Evolutionary conservation across 176 grass and related monocot species (phyloP).

Genomic region (Bothriochloa decipiens): DNA sequence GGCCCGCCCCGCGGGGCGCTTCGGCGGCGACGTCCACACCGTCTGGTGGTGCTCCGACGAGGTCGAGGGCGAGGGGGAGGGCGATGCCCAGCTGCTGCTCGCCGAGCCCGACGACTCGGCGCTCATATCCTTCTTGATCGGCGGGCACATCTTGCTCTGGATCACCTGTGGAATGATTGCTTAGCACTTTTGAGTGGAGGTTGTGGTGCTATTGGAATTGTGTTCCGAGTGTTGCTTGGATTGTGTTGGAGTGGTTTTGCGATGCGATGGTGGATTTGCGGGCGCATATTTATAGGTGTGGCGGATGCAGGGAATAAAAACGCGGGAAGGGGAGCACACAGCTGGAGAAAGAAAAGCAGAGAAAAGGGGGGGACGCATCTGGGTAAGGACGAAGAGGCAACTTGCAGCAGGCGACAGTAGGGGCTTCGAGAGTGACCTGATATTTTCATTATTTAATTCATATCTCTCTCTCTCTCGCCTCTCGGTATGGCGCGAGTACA

Average conservation of each 20-base stretch:
- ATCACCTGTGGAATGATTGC: background rate
- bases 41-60: slow-evolving; percentile 34
- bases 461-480: background rate
- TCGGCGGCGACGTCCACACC: slow-evolving; percentile 15
- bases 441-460: background rate
- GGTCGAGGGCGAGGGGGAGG: background rate
- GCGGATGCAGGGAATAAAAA: background rate
- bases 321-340: slow-evolving; percentile 28
- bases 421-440: slow-evolving; percentile 31
- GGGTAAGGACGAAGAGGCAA: background rate
- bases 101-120: background rate
- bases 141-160: background rate
- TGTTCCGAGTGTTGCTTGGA: too few relatives aligned
- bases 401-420: background rate
- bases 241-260: background rate
- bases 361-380: background rate
- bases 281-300: slow-evolving; percentile 45
- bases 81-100: background rate
- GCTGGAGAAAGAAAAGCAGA: slow-evolving; percentile 3
- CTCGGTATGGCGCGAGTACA: background rate
- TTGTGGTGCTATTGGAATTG: background rate
- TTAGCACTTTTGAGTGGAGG: background rate
- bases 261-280: slow-evolving; percentile 1
- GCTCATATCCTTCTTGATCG: slow-evolving; percentile 46
- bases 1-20: slow-evolving; percentile 22